Evolutionary conservation across 805 yeast genomes (phyloP).

Genomic region (Yarrowia sp.): DNA sequence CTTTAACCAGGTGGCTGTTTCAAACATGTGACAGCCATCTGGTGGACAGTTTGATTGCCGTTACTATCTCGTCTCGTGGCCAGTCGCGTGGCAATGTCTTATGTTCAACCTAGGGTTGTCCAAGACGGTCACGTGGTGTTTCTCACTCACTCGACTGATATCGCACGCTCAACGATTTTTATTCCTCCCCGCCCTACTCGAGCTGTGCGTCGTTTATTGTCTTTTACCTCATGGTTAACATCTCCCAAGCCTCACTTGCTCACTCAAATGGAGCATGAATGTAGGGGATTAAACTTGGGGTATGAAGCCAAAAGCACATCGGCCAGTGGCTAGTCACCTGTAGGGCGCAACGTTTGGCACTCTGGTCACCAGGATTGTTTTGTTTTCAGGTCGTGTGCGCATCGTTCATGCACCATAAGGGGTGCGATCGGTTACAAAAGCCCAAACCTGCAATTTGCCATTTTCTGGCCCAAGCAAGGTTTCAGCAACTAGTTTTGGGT

Average conservation of each 20-base stretch:
- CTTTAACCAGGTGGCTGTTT: too few species aligned
- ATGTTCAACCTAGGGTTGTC: background rate
- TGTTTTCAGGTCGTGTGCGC: constrained; percentile 19
- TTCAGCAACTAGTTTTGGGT: constrained; percentile 1
- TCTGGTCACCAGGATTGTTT: background rate
- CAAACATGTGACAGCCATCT: background rate
- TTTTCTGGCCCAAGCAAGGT: constrained; percentile 8
- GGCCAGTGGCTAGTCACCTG: background rate
- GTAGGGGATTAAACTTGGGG: background rate
- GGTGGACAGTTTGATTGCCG: too few species aligned
- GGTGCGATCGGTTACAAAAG: background rate
- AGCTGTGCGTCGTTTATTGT: background rate
- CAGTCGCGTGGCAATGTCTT: background rate
- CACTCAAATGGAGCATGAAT: background rate
- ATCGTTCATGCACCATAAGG: background rate
- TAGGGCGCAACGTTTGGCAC: background rate
- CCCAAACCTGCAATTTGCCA: constrained; percentile 15
- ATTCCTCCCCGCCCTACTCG: background rate
- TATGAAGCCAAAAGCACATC: background rate
- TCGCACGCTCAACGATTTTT: background rate
- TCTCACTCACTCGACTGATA: background rate
- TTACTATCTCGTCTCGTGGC: background rate
- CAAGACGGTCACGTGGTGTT: background rate
- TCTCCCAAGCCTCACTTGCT: constrained; percentile 19
- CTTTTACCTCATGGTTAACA: constrained; percentile 18